phyloP scores from a whole-genome alignment of 495 filamentous ascomycete species.

The Neurospora discreta region DNA sequence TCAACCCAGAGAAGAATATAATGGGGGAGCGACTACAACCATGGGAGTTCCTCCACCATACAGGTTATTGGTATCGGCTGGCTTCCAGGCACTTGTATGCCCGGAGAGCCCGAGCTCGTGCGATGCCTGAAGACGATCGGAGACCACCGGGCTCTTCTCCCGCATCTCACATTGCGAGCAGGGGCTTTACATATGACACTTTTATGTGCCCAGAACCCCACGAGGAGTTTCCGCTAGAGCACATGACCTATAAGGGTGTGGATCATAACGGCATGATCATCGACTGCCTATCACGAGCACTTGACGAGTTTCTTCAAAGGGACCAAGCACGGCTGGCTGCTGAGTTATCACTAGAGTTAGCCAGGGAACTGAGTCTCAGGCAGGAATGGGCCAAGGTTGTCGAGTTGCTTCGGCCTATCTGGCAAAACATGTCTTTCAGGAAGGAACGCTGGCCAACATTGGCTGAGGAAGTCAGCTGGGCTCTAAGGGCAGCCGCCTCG shows the following conservation, averaged over 20 bases:
- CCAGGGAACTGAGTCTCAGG: conserved; percentile 51
- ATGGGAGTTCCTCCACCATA: conserved; percentile 74
- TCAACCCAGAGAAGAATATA: conserved; percentile 55
- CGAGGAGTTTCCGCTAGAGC: conserved; percentile 51
- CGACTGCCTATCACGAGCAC: conserved; percentile 46
- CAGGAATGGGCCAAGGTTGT: conserved; percentile 57
- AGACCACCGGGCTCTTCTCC: conserved; percentile 54
- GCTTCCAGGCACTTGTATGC: conserved; percentile 54
- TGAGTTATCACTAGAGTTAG: conserved; percentile 57
- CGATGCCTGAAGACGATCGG: conserved; percentile 67
- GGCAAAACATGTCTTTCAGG: conserved; percentile 64
- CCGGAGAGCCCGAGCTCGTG: conserved; percentile 48
- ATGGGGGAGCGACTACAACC: conserved; percentile 57
- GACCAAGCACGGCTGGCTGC: conserved; percentile 55
- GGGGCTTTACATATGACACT: conserved; percentile 66
- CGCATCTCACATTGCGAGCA: conserved; percentile 54
- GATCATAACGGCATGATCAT: conserved; percentile 56
- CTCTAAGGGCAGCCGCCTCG: conserved; percentile 60
- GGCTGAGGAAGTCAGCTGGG: conserved; percentile 62
- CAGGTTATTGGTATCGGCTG: conserved; percentile 74
- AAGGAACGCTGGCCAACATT: conserved; percentile 71
- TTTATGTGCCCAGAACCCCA: conserved; percentile 75
- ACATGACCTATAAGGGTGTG: conserved; percentile 31
- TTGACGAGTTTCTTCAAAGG: conserved; percentile 52
- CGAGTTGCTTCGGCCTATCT: conserved; percentile 55